These are phyloP conservation scores for Metschnikowia vanudenii DNA, from an alignment of 805 yeast genomes.

Conservation along the genomic window DNA sequence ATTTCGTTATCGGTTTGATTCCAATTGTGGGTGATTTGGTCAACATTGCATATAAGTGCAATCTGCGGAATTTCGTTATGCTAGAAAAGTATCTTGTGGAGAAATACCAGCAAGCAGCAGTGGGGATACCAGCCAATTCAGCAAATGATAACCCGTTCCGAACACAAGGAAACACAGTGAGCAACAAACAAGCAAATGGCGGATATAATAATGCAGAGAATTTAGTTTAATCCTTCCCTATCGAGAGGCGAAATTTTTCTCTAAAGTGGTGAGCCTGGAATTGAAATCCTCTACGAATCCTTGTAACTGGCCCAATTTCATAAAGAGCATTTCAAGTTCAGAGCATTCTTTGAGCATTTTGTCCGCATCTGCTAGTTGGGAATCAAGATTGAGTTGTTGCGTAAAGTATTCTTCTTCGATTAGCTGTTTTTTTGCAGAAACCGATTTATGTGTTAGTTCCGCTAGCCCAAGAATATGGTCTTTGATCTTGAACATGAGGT, in stretches of 20 bases:
- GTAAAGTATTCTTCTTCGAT: conserved; percentile 22
- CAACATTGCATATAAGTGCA: conserved; percentile 25
- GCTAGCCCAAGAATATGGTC: conserved; percentile 52
- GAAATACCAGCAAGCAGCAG: conserved; percentile 21
- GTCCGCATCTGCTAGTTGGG: conserved; percentile 41
- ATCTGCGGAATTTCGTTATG: conserved; percentile 26
- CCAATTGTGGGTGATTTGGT: conserved; percentile 26
- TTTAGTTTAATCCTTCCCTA: neutral
- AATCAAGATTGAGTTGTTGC: conserved; percentile 31
- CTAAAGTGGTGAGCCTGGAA: conserved; percentile 19
- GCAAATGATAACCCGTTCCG: neutral
- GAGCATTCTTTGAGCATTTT: conserved; percentile 44
- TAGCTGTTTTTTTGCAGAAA: conserved; percentile 30
- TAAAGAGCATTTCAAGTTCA: conserved; percentile 50
- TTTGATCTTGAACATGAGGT: conserved; percentile 58
- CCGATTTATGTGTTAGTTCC: conserved; percentile 35
- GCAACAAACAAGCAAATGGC: conserved; percentile 1
- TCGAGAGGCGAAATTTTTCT: conserved; percentile 11
- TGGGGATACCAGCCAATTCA: neutral
- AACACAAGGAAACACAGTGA: neutral
- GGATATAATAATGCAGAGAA: conserved; percentile 3
- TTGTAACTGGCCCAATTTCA: conserved; percentile 51
- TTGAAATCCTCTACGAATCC: conserved; percentile 28
- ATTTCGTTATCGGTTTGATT: conserved; percentile 39
- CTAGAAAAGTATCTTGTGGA: conserved; percentile 38